Evolutionary conservation across 2,329 filamentous ascomycete species (phyloP), one percentile per base, ranked within the genome.

Genomic region (Neoscytalidium dimidiatum): DNA sequence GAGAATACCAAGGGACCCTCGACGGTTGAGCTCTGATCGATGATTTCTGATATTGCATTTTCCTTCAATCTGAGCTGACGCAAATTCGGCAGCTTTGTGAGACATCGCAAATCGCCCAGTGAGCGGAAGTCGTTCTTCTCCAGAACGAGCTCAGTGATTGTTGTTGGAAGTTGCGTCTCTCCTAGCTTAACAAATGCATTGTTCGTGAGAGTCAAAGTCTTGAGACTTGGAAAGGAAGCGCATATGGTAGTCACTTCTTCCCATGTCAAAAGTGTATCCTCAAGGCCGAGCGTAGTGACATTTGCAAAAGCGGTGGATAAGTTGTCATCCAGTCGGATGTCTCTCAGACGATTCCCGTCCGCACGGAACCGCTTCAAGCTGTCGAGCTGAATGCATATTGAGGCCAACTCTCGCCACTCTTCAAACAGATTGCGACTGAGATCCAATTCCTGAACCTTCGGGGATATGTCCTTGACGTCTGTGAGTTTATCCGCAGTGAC

Each of bases 351-450:
- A 72, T 95, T 96, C 17, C 91, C 91, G 77, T 91, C 92, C 38
- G 94, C 79, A 67, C 88, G 88, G 69, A 97, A 75, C 57, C 80
- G 86, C 64, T 81, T 86, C 68, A 98, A 75, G 21, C 82, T 81
- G n/a, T 84, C 83, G 38, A 98, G 80, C 68, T 90, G 86, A 6
- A 80, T 80, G 74, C 92, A 95, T 43, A 98, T 90, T 2, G 85
- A 82, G 19, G 87, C 84, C 9, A 97, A 84, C 26, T 91, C 86
- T 2, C 79, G 79, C 75, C 94, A 85, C 11, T 79, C 80, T 64
- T 88, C 87, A 71, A 98, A 88, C 35, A 97, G 76, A 74, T 96
- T 98, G 58, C 92, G 86, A 72, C 93, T 93, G 46, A 99, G 77
- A 73, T 97, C 94, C 51, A 98, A 81, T 73, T 97, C 92, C 1